Percentiles rank a stretch among this genome's conserved stretches.
These are phyloP conservation scores for Vigna nakashimae DNA, from an alignment of 306 rosid species.

Conservation along the genomic window DNA sequence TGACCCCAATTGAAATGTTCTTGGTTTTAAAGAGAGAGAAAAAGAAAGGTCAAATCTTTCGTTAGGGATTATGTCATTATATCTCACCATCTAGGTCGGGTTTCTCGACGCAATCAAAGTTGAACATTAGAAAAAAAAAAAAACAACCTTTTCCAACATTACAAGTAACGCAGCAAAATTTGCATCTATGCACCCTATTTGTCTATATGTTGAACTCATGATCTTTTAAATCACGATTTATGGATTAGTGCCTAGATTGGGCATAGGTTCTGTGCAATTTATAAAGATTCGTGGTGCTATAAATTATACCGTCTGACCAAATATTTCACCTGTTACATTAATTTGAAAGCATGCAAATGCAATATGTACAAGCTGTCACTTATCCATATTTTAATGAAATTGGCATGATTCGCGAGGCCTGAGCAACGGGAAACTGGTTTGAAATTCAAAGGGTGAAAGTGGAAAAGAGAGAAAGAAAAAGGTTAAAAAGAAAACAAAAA, in stretches of 20 bases:
- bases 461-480: not conserved
- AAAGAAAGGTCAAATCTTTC: conserved; percentile 42
- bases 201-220: conserved; percentile 15
- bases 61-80: conserved; percentile 44
- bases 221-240: conserved; percentile 4
- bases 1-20: not conserved
- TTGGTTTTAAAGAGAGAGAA: not conserved
- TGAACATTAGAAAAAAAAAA: not conserved
- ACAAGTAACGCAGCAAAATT: conserved; percentile 27
- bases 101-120: conserved; percentile 38
- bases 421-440: conserved; percentile 48
- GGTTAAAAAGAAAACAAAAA: conserved; percentile 31
- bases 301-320: not conserved
- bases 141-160: conserved; percentile 17
- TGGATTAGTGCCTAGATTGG: not conserved
- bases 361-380: conserved; percentile 29
- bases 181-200: conserved; percentile 28
- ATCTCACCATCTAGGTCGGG: conserved; percentile 23
- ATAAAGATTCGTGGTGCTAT: not conserved
- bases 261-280: not conserved
- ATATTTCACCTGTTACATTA: conserved; percentile 7
- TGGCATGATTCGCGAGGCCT: conserved; percentile 43
- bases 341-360: conserved; percentile 33
- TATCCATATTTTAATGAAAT: conserved; percentile 17
- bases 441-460: conserved; percentile 42